Base-by-base conservation (phyloP, 495 filamentous ascomycete genomes). In the Jackrogersella multiformis region DNA sequence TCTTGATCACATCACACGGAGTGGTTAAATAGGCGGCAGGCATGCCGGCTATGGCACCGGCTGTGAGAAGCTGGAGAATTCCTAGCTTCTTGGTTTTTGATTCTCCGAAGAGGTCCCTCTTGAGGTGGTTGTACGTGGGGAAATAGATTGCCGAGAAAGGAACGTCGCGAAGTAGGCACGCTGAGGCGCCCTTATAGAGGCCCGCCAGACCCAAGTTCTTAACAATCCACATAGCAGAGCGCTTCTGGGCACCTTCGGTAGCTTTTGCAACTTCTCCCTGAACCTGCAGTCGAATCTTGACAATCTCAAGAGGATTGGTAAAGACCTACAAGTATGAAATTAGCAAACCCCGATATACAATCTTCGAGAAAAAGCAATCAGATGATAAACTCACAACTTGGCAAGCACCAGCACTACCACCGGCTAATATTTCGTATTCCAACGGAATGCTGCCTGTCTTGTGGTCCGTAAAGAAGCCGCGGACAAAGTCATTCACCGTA, bases 81-180 rank as follows among this genome's bases (percentile, higher is more conserved):
- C 95, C 94, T 39, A 99, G 91, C 76, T 92, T 93, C 81, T 97
- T 92, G 45, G 87, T 91, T n/a, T 84, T 83, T 9, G 88, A 86
- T 78, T 99, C 95, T 77, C 95, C 95, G 71, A 98, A 98, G 74
- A 91, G 83, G 78, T 97, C 95, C 70, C 87, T 85, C 83, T 99
- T 99, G 53, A 99, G 80, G 76, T 99, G 95, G 63, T 87, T 89
- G 80, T 99, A 99, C 18, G 92, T 91, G 8, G 96, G 94, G 87
- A 99, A 99, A 81, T 99, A 99, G 74, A 99, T 99, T 61, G 92
- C 93, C 42, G 93, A 97, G 83, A 99, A 99, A 2, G 95, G 95
- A 4, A 97, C 92, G 75, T 98, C 95, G 58, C 95, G 94, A 18
- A 98, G 87, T 67, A 99, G 82, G 77, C 95, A 99, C 9, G 96